Percentiles rank a stretch among this genome's conserved stretches.
phyloP scores from a whole-genome alignment of 139 green algal species.

The Tetraselmis chui region DNA sequence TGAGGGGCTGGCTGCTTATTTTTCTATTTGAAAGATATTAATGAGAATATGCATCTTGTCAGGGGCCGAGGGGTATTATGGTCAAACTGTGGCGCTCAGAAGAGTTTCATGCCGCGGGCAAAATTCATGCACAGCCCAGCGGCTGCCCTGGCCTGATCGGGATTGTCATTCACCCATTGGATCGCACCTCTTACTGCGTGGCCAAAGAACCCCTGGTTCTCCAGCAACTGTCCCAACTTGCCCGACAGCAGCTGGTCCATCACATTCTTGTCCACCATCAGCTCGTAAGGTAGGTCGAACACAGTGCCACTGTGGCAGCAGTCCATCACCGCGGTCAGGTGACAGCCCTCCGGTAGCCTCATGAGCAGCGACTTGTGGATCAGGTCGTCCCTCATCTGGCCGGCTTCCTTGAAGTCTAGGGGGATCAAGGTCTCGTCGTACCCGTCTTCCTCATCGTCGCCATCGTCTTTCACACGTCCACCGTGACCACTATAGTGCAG shows the following conservation, averaged over 20 bases:
- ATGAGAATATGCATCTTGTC: too few species aligned
- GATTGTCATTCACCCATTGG: neutral
- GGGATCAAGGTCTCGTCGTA: neutral
- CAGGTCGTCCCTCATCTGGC: slow-evolving; percentile 27
- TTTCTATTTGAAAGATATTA: too few species aligned
- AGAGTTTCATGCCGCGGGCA: neutral
- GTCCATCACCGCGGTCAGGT: slow-evolving; percentile 24
- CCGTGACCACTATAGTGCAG: neutral
- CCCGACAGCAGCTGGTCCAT: neutral
- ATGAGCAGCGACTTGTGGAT: slow-evolving; percentile 20
- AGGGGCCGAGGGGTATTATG: too few species aligned
- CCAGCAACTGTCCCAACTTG: neutral
- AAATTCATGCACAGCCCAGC: neutral
- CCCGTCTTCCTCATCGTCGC: neutral
- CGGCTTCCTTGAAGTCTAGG: slow-evolving; percentile 5
- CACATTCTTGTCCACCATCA: neutral
- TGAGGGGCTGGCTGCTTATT: too few species aligned
- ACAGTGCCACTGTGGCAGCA: slow-evolving; percentile 32
- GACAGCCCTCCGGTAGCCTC: slow-evolving; percentile 14
- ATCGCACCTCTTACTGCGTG: neutral
- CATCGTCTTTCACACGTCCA: neutral
- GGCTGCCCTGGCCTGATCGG: neutral
- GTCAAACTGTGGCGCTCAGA: neutral
- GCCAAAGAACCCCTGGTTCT: neutral
- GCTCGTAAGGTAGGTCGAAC: slow-evolving; percentile 25